Evolutionary conservation across 164 flowering plant species (phyloP).

Genomic region (Umbellularia californica): DNA sequence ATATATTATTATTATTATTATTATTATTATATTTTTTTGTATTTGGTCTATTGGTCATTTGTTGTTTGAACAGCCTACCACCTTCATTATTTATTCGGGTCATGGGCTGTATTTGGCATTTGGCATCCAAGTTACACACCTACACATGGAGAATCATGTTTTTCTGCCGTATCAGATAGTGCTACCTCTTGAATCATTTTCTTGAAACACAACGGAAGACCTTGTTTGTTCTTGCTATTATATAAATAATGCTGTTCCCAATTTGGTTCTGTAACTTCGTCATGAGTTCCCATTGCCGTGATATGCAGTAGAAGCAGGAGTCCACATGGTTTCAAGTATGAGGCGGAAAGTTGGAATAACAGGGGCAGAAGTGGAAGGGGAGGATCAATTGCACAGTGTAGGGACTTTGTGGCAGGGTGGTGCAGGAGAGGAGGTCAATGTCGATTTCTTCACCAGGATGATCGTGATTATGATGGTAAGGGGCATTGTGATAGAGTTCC

Average conservation of each 20-base stretch:
- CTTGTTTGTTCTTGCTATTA: background rate
- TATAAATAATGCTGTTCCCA: background rate
- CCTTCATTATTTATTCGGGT: no score
- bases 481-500: conserved; percentile 17
- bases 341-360: conserved; percentile 35
- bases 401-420: conserved; percentile 55
- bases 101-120: background rate
- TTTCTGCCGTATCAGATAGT: background rate
- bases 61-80: no score
- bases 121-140: background rate
- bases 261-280: background rate
- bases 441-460: conserved; percentile 51
- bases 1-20: no score
- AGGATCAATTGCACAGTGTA: conserved; percentile 35
- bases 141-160: background rate
- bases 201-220: background rate
- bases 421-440: conserved; percentile 56
- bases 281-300: background rate
- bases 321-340: conserved; percentile 44
- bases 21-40: no score
- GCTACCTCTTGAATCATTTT: background rate
- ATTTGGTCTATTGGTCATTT: no score
- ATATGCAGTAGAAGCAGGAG: conserved; percentile 30
- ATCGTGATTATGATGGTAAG: conserved; percentile 30
- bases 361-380: conserved; percentile 41